Conservation (phyloP, 164 flowering plant species). For the Vitis rotundifolia region DNA sequence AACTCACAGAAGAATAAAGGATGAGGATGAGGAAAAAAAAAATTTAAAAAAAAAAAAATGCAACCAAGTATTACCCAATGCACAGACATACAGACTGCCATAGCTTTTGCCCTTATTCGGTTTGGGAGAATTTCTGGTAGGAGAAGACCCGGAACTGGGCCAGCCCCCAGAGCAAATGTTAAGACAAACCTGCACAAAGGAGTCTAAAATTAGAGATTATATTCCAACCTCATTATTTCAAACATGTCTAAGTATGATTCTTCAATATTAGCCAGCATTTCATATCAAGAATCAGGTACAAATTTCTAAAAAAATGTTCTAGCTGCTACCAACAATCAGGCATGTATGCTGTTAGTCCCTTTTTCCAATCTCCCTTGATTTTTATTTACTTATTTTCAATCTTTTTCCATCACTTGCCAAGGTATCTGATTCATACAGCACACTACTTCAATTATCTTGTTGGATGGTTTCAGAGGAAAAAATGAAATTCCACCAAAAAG, state of each 20-base stretch:
- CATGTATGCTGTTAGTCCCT: background rate
- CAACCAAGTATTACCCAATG: slow-evolving; percentile 77
- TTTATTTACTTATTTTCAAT: too few relatives aligned
- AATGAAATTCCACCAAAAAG: too few relatives aligned
- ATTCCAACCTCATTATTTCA: background rate
- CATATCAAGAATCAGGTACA: background rate
- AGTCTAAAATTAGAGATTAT: too few relatives aligned
- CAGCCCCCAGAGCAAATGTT: slow-evolving; percentile 87
- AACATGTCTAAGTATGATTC: background rate
- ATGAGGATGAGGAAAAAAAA: background rate
- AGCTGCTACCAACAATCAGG: background rate
- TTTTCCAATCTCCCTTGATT: too few relatives aligned
- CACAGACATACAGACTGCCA: slow-evolving; percentile 90
- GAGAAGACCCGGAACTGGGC: slow-evolving; percentile 95
- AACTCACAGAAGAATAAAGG: background rate
- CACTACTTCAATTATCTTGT: too few relatives aligned
- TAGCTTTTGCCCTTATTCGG: slow-evolving; percentile 88
- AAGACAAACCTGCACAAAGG: slow-evolving; percentile 73
- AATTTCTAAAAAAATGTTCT: too few relatives aligned
- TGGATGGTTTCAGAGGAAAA: too few relatives aligned
- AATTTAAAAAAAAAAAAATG: background rate
- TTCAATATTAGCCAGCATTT: background rate
- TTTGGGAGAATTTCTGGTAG: slow-evolving; percentile 84
- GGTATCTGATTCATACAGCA: too few relatives aligned
- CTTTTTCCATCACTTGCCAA: too few relatives aligned